Evolutionary conservation across 352 stramenopile genomes (phyloP).

Genomic region (Pythium myriotylum): DNA sequence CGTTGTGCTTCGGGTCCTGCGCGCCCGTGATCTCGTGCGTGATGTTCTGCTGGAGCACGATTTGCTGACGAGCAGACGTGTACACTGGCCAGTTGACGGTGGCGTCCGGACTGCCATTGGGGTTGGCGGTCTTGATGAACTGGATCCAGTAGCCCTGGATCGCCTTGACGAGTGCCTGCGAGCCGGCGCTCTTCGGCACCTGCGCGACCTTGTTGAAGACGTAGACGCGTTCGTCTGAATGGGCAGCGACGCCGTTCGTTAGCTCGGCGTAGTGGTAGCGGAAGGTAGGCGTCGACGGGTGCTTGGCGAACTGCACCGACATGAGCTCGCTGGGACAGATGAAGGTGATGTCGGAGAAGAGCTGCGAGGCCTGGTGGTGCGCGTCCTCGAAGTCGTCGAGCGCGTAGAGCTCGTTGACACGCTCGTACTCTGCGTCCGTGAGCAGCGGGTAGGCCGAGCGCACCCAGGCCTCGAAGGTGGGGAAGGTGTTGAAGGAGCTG

Average conservation of each 20-base stretch:
- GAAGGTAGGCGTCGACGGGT: background rate
- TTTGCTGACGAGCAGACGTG: background rate
- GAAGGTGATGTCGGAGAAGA: constrained; percentile 11
- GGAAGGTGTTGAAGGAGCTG: background rate
- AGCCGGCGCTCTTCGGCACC: background rate
- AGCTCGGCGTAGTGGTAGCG: constrained; percentile 20
- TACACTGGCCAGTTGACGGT: constrained; percentile 4
- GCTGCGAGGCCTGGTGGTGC: background rate
- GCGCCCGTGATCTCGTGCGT: constrained; percentile 1
- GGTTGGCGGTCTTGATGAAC: constrained; percentile 3
- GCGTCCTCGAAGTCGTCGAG: background rate
- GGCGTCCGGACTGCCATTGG: constrained; percentile 3
- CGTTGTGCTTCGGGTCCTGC: constrained; percentile 8
- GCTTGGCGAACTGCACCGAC: background rate
- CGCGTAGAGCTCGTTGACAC: constrained; percentile 10
- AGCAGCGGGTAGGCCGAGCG: background rate
- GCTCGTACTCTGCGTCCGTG: background rate
- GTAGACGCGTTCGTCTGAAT: constrained; percentile 8
- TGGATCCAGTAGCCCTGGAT: constrained; percentile 16
- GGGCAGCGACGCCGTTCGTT: background rate
- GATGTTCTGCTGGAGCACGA: constrained; percentile 12
- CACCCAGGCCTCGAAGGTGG: background rate
- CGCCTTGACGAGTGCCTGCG: background rate
- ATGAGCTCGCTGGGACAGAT: constrained; percentile 10
- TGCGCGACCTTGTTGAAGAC: constrained; percentile 12